phyloP scores from a whole-genome alignment of 2,329 filamentous ascomycete genomes.

The Ramichloridium luteum region DNA sequence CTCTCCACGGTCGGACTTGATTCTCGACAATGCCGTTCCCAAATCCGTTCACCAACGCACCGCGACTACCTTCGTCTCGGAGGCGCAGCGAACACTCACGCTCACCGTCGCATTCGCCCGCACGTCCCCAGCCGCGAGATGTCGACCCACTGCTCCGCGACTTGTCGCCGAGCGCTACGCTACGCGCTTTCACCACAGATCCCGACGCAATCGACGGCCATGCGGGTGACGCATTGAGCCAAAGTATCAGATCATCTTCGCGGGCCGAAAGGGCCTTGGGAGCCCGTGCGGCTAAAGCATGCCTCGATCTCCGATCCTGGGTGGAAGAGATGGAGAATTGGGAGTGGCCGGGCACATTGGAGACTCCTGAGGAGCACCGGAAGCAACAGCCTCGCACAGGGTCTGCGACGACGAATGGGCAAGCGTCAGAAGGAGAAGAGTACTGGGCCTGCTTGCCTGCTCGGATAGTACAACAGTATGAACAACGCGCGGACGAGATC shows the following conservation, averaged over 20 bases:
- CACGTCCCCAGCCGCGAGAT: slow-evolving; percentile 16
- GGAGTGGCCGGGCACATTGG: slow-evolving; percentile 44
- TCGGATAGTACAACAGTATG: slow-evolving; percentile 53
- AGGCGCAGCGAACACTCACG: slow-evolving; percentile 14
- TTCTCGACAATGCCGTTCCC: slow-evolving; percentile 16
- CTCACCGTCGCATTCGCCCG: slow-evolving; percentile 20
- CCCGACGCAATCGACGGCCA: slow-evolving; percentile 8
- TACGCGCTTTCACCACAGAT: slow-evolving; percentile 47
- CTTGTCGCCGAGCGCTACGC: slow-evolving; percentile 48
- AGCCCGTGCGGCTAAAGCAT: slow-evolving; percentile 55
- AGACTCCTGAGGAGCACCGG: slow-evolving; percentile 12
- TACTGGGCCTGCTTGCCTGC: slow-evolving; percentile 63
- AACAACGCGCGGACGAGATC: slow-evolving; percentile 63
- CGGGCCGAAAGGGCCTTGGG: slow-evolving; percentile 58
- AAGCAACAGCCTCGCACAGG: too few species aligned
- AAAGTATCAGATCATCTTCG: slow-evolving; percentile 52
- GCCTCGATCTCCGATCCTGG: slow-evolving; percentile 62
- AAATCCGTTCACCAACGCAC: slow-evolving; percentile 21
- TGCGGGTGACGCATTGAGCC: slow-evolving; percentile 29
- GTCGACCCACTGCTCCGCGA: slow-evolving; percentile 41
- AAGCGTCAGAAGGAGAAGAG: slow-evolving; percentile 20
- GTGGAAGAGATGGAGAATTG: slow-evolving; percentile 56
- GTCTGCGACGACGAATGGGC: neutral
- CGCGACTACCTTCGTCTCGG: slow-evolving; percentile 14
- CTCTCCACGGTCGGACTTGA: too few species aligned